phyloP scores from a whole-genome alignment of 1,139 yeast genomes.

The Suhomyces panamericanus region DNA sequence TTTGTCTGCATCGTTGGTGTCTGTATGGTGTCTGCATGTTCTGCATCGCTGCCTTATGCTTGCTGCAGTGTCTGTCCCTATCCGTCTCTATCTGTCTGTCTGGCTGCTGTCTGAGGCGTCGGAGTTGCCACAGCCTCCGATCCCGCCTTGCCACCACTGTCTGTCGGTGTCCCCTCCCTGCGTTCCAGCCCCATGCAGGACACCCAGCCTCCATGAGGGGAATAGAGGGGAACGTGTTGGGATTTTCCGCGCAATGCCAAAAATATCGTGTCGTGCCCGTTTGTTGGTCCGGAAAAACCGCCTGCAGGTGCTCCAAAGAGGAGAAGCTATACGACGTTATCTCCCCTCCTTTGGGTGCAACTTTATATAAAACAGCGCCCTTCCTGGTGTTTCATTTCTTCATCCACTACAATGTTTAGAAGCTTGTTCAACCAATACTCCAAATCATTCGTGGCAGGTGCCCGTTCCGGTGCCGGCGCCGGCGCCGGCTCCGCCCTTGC shows the following conservation, averaged over 20 bases:
- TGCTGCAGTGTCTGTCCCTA: too few species aligned
- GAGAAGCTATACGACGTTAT: conserved; percentile 10
- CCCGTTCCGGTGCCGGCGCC: conserved; percentile 7
- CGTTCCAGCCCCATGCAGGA: not conserved
- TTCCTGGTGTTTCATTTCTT: not conserved
- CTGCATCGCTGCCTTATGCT: too few species aligned
- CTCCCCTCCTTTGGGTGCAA: conserved; percentile 16
- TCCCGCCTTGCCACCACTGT: not conserved
- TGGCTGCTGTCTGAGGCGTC: too few species aligned
- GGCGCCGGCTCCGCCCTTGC: conserved; percentile 9
- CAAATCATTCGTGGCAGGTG: conserved; percentile 9
- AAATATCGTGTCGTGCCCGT: not conserved
- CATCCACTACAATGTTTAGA: conserved; percentile 13
- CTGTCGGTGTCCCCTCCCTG: not conserved
- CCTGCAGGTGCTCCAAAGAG: conserved; percentile 4
- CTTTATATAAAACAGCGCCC: conserved; percentile 2
- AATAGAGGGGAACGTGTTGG: conserved; percentile 7
- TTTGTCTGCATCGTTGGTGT: too few species aligned
- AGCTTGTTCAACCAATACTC: conserved; percentile 11
- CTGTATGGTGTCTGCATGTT: too few species aligned
- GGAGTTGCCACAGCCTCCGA: not conserved
- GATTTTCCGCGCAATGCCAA: conserved; percentile 8
- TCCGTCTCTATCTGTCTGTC: too few species aligned
- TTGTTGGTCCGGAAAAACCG: conserved; percentile 14
- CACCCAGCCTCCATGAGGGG: conserved; percentile 4